A percentile compares a stretch with the other conserved stretches of the same genome.
phyloP scores from a whole-genome alignment of 148 eudicot genomes.

The Amaranthus palmeri region DNA sequence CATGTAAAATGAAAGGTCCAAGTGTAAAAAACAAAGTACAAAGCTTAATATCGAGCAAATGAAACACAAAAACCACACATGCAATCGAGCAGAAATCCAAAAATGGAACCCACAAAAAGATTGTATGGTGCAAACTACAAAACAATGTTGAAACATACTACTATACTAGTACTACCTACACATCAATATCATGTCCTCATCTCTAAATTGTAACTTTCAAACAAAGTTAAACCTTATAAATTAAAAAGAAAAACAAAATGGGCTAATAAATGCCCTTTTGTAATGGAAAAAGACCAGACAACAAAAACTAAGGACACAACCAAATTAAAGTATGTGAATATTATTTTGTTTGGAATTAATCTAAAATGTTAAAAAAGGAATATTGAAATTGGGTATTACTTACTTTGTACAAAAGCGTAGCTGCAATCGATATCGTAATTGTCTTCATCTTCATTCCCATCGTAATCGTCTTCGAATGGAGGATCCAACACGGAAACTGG shows the following conservation, averaged over 20 bases:
- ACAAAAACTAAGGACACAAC: constrained; percentile 5
- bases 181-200: constrained; percentile 12
- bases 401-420: constrained; percentile 75
- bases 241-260: neutral
- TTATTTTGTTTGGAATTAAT: neutral
- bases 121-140: constrained; percentile 19
- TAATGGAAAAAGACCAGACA: constrained; percentile 16
- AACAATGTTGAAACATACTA: neutral
- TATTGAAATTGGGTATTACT: constrained; percentile 26
- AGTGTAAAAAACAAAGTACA: constrained; percentile 15
- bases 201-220: constrained; percentile 5
- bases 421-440: constrained; percentile 48
- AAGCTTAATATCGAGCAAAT: constrained; percentile 2
- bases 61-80: constrained; percentile 30
- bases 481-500: constrained; percentile 87
- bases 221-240: neutral
- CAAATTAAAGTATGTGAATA: neutral
- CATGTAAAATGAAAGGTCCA: neutral
- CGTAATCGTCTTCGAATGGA: constrained; percentile 63
- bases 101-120: constrained; percentile 33
- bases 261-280: neutral
- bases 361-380: neutral
- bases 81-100: constrained; percentile 27
- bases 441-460: constrained; percentile 35
- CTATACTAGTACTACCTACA: neutral